Conservation (phyloP, 2,329 filamentous ascomycete species). For the Fusarium brachygibbosum region DNA sequence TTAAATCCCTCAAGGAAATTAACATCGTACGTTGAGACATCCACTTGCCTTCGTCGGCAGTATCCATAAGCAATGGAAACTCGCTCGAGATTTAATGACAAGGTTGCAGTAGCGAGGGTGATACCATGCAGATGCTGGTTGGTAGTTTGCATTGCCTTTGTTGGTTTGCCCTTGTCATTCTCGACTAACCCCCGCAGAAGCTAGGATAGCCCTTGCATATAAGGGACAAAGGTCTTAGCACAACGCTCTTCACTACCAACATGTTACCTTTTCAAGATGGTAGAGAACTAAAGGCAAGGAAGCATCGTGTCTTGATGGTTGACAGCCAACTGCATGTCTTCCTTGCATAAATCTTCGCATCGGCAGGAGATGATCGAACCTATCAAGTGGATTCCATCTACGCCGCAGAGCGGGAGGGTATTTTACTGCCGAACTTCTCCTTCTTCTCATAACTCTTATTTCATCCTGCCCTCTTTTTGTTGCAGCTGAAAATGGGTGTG, state of each 20-base stretch:
- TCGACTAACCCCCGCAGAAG: not conserved
- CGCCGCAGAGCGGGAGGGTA: not conserved
- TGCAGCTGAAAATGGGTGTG: not conserved
- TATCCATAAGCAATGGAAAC: not conserved
- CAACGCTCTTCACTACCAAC: not conserved
- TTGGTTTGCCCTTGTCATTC: not conserved
- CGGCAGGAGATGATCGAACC: not conserved
- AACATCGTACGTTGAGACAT: not conserved
- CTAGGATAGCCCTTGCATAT: not conserved
- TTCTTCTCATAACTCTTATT: no score
- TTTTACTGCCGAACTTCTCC: no score
- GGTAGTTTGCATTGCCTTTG: not conserved
- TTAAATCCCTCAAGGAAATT: not conserved
- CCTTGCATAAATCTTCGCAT: not conserved
- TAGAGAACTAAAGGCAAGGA: not conserved
- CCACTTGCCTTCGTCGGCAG: not conserved
- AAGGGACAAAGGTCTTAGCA: not conserved
- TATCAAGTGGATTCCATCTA: not conserved
- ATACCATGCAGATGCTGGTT: not conserved
- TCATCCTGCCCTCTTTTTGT: no score
- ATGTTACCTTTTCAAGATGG: not conserved
- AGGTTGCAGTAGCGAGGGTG: not conserved
- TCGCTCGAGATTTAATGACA: not conserved
- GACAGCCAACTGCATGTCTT: no score
- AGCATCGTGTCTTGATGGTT: no score